Evolutionary conservation across 2,329 filamentous ascomycete genomes (phyloP).

Genomic region (Botrytis paeoniae): DNA sequence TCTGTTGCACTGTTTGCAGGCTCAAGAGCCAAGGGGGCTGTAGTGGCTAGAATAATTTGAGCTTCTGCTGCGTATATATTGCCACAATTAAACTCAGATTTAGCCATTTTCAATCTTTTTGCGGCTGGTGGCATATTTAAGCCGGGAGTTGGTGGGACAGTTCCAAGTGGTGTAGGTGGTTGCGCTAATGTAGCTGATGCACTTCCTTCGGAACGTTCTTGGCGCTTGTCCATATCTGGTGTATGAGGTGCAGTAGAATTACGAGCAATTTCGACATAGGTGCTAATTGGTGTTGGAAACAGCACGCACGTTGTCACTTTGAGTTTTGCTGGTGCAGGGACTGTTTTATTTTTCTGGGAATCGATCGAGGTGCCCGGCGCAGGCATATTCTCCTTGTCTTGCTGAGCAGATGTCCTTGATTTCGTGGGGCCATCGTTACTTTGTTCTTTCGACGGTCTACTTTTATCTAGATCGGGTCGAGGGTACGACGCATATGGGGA

Average conservation of each 20-base stretch:
- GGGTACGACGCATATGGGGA: slow-evolving; percentile 81
- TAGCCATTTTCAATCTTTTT: slow-evolving; percentile 67
- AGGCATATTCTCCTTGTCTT: slow-evolving; percentile 59
- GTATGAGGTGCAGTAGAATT: slow-evolving; percentile 48
- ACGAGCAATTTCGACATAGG: slow-evolving; percentile 72
- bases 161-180: slow-evolving; percentile 63
- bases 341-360: slow-evolving; percentile 43
- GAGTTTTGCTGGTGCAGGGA: slow-evolving; percentile 50
- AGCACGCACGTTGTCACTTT: slow-evolving; percentile 76
- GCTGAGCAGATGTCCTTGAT: slow-evolving; percentile 39
- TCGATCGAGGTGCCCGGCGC: slow-evolving; percentile 50
- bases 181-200: slow-evolving; percentile 42
- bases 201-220: slow-evolving; percentile 40
- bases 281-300: slow-evolving; percentile 74
- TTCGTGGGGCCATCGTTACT: slow-evolving; percentile 35
- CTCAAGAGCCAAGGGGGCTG: slow-evolving; percentile 72
- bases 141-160: slow-evolving; percentile 59
- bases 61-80: slow-evolving; percentile 75
- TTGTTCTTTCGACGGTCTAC: slow-evolving; percentile 38
- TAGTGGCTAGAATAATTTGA: slow-evolving; percentile 69
- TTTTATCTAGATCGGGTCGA: slow-evolving; percentile 42
- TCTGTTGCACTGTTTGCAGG: slow-evolving; percentile 68
- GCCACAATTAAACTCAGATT: slow-evolving; percentile 71
- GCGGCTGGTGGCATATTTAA: slow-evolving; percentile 55
- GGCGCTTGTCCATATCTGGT: slow-evolving; percentile 55